Evolutionary conservation across 2,329 filamentous ascomycete species (phyloP).

Genomic region (Neurospora sp.): DNA sequence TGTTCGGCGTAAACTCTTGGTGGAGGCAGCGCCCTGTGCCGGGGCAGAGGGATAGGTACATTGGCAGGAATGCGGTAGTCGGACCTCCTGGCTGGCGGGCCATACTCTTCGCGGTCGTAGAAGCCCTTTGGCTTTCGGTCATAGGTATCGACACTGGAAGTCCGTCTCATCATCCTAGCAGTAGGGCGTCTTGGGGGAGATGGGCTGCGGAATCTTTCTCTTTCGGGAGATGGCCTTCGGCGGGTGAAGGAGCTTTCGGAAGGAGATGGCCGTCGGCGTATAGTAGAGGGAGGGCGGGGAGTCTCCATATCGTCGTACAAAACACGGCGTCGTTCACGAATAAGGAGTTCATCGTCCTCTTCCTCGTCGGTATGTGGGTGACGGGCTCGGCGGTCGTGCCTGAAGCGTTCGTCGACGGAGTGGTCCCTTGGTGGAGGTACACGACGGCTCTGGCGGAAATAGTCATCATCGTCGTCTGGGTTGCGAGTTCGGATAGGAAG

Average conservation of each 20-base stretch:
- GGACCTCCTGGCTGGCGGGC: constrained; percentile 43
- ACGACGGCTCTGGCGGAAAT: constrained; percentile 27
- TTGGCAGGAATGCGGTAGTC: constrained; percentile 38
- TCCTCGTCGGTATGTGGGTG: constrained; percentile 21
- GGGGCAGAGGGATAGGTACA: constrained; percentile 59
- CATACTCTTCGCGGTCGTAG: constrained; percentile 51
- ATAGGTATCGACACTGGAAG: constrained; percentile 85
- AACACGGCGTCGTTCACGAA: constrained; percentile 34
- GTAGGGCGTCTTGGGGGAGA: constrained; percentile 50
- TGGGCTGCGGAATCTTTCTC: constrained; percentile 37
- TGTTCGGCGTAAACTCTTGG: constrained; percentile 47
- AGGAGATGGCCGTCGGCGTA: constrained; percentile 22
- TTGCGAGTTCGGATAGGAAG: background rate
- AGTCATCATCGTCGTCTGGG: constrained; percentile 32
- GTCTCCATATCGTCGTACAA: constrained; percentile 46
- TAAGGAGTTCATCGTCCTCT: constrained; percentile 36
- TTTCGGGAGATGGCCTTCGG: constrained; percentile 43
- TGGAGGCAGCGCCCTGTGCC: constrained; percentile 50
- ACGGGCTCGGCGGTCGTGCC: constrained; percentile 30
- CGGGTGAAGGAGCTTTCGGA: constrained; percentile 42
- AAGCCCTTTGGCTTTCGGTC: constrained; percentile 55
- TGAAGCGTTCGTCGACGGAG: constrained; percentile 37
- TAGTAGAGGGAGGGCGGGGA: constrained; percentile 24
- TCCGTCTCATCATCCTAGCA: constrained; percentile 57
- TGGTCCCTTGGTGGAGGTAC: constrained; percentile 27